Conservation (phyloP, 2,329 filamentous ascomycete genomes). For the Fusarium buharicum region DNA sequence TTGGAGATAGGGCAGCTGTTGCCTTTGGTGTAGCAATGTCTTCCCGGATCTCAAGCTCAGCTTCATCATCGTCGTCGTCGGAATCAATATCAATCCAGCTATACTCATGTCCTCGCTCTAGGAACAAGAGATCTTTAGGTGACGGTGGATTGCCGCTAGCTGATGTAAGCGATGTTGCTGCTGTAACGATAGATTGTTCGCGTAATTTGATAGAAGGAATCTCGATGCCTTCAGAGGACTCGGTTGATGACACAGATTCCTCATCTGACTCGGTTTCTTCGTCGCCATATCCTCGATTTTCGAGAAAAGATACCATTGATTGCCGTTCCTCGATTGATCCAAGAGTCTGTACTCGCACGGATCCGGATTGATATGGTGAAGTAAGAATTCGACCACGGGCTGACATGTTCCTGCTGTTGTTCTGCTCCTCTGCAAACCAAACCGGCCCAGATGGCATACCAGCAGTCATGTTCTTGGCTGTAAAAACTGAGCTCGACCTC, state of each 20-base stretch:
- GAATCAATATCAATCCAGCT: constrained; percentile 55
- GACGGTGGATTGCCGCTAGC: constrained; percentile 44
- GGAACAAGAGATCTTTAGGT: constrained; percentile 38
- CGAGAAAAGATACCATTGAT: constrained; percentile 52
- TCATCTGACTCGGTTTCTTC: constrained; percentile 49
- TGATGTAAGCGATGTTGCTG: constrained; percentile 52
- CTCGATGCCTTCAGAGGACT: constrained; percentile 49
- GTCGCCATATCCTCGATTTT: constrained; percentile 32
- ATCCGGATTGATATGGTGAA: constrained; percentile 47
- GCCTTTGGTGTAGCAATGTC: constrained; percentile 18
- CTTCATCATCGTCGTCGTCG: constrained; percentile 45
- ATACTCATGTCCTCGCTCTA: constrained; percentile 39
- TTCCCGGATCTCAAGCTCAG: constrained; percentile 26
- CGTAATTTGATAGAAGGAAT: constrained; percentile 49
- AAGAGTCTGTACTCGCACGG: constrained; percentile 47
- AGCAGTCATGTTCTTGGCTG: constrained; percentile 63
- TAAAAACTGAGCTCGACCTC: constrained; percentile 59
- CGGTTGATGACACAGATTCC: constrained; percentile 47
- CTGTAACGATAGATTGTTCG: constrained; percentile 51
- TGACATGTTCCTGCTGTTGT: constrained; percentile 23
- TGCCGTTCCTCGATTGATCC: constrained; percentile 51
- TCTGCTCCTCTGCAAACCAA: constrained; percentile 45
- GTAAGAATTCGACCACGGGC: constrained; percentile 36
- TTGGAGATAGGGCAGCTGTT: constrained; percentile 43
- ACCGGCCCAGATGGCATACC: constrained; percentile 57